phyloP scores from a whole-genome alignment of 176 grass and related monocot species.

The Pontederia crassipes region DNA sequence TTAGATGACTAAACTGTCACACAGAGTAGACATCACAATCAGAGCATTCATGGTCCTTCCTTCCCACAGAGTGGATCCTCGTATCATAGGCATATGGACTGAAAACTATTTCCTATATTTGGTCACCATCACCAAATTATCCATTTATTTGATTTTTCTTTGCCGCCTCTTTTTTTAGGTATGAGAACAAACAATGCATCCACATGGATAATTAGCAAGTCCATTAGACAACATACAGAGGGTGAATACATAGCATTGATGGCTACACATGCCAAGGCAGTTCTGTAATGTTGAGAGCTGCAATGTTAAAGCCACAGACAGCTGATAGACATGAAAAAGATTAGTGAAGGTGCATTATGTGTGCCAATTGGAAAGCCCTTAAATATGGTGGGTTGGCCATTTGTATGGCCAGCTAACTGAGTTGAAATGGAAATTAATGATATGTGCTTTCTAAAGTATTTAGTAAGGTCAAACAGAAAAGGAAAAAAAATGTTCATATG shows the following conservation, averaged over 20 bases:
- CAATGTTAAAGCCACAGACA: background rate
- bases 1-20: background rate
- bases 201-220: background rate
- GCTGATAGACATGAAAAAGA: background rate
- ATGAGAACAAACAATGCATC: background rate
- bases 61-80: background rate
- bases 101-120: background rate
- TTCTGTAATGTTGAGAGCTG: background rate
- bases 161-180: background rate
- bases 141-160: background rate
- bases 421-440: background rate
- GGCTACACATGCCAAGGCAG: background rate
- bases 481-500: background rate
- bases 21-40: constrained; percentile 1
- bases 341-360: background rate
- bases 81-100: background rate
- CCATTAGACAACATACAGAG: background rate
- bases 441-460: background rate
- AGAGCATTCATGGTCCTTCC: constrained; percentile 1
- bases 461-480: background rate
- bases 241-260: background rate
- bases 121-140: background rate
- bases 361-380: background rate
- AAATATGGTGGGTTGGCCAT: background rate
- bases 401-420: background rate